Conservation (phyloP, 2,329 filamentous ascomycete genomes). For the Trichoderma simmonsii region DNA sequence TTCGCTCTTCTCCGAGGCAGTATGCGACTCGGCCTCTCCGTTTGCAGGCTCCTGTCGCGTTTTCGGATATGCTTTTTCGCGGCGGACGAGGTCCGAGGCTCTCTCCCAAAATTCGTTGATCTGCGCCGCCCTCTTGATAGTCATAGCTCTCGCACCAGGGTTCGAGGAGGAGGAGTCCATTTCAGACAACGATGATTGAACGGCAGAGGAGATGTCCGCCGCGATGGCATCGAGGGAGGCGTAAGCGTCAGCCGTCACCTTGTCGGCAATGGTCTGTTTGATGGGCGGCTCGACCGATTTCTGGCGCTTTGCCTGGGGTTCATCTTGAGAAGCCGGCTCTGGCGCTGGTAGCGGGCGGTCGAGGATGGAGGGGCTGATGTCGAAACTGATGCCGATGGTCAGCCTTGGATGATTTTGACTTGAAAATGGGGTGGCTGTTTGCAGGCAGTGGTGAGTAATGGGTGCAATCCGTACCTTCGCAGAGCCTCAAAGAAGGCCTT, state of each 20-base stretch:
- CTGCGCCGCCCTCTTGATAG: constrained; percentile 40
- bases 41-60: constrained; percentile 38
- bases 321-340: constrained; percentile 38
- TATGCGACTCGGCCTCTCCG: constrained; percentile 38
- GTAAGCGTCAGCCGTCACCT: constrained; percentile 51
- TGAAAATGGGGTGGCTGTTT: neutral
- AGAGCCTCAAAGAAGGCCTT: constrained; percentile 38
- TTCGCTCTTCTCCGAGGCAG: constrained; percentile 42
- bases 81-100: constrained; percentile 59
- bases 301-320: constrained; percentile 59
- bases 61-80: constrained; percentile 54
- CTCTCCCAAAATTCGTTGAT: constrained; percentile 59
- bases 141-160: constrained; percentile 27
- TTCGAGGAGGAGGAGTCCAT: constrained; percentile 38
- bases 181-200: constrained; percentile 48
- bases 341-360: constrained; percentile 49
- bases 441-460: neutral
- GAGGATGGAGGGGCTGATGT: constrained; percentile 53
- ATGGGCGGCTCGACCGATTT: constrained; percentile 48
- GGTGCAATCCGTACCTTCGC: constrained; percentile 34
- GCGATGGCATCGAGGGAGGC: constrained; percentile 64
- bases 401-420: constrained; percentile 24
- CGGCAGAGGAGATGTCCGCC: constrained; percentile 50
- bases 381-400: constrained; percentile 44
- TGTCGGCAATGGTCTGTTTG: constrained; percentile 50